These are phyloP conservation scores for Fistulifera pelliculosa DNA, from an alignment of 108 stramenopile species.

Conservation along the genomic window DNA sequence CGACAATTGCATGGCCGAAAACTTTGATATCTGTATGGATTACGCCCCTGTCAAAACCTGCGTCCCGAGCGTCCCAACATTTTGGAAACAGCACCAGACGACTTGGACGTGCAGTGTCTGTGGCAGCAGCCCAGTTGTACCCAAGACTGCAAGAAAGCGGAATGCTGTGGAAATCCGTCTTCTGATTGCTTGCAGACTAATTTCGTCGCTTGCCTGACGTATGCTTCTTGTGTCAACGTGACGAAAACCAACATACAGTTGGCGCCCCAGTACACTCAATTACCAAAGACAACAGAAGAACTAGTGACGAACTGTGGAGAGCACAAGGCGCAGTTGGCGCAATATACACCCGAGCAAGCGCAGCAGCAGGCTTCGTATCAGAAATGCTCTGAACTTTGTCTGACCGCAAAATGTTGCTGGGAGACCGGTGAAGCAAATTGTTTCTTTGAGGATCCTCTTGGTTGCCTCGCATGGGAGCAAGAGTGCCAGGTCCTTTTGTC, in stretches of 20 bases:
- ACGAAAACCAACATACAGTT: background rate
- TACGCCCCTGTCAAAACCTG: conserved; percentile 17
- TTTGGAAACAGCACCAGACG: conserved; percentile 2
- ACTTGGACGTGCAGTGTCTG: conserved; percentile 4
- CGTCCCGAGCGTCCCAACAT: background rate
- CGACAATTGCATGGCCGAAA: conserved; percentile 4
- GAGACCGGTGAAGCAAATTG: conserved; percentile 1
- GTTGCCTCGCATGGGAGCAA: conserved; percentile 11
- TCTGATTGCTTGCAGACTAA: background rate
- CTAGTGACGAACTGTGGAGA: conserved; percentile 1
- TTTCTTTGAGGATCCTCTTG: conserved; percentile 11
- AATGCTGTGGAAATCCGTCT: conserved; percentile 6
- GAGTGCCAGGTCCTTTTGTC: conserved; percentile 1
- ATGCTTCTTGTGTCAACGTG: conserved; percentile 3
- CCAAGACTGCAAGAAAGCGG: background rate
- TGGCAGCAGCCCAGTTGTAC: background rate
- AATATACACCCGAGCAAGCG: background rate
- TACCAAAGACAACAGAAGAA: background rate
- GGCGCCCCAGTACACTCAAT: background rate
- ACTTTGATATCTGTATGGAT: conserved; percentile 12
- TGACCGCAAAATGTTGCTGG: conserved; percentile 3
- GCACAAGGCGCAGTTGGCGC: background rate
- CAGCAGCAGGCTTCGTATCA: background rate
- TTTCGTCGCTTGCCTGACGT: conserved; percentile 10
- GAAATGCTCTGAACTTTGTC: conserved; percentile 3